Percentiles rank a stretch among this genome's conserved stretches.
These are phyloP conservation scores for Schizophyllum commune DNA, from an alignment of 1,284 basidiomycete species.

Conservation along the genomic window DNA sequence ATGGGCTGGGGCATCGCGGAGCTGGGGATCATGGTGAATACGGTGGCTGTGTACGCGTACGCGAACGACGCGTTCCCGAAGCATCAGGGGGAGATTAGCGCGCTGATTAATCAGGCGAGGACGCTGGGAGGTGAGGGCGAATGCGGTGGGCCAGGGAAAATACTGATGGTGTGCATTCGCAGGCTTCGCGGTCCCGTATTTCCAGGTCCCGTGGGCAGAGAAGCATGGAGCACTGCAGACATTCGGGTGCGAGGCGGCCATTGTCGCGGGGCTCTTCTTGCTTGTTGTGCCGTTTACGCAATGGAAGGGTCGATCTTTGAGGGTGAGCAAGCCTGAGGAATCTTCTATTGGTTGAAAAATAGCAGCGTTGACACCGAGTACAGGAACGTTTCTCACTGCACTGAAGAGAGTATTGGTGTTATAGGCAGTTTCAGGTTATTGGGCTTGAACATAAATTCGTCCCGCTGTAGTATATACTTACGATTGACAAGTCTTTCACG, in stretches of 20 bases:
- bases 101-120: constrained; percentile 46
- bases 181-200: constrained; percentile 49
- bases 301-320: constrained; percentile 28
- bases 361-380: too few species aligned
- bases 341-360: too few species aligned
- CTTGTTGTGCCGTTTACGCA: constrained; percentile 36
- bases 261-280: constrained; percentile 37
- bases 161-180: neutral
- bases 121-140: constrained; percentile 41
- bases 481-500: too few species aligned
- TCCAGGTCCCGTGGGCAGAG: constrained; percentile 45
- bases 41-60: constrained; percentile 56
- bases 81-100: constrained; percentile 52
- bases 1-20: constrained; percentile 66
- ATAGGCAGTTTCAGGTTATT: too few species aligned
- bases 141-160: too few species aligned
- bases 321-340: constrained; percentile 20
- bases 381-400: constrained; percentile 12
- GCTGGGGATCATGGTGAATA: constrained; percentile 55
- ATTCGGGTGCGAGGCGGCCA: constrained; percentile 45
- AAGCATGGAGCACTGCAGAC: constrained; percentile 40
- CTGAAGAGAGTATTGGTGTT: neutral
- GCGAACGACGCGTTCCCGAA: constrained; percentile 44
- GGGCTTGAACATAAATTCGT: too few species aligned
- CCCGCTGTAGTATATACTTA: too few species aligned